These are phyloP conservation scores for Botrytis pseudocinerea DNA, from an alignment of 2,329 filamentous ascomycete species.

Conservation along the genomic window DNA sequence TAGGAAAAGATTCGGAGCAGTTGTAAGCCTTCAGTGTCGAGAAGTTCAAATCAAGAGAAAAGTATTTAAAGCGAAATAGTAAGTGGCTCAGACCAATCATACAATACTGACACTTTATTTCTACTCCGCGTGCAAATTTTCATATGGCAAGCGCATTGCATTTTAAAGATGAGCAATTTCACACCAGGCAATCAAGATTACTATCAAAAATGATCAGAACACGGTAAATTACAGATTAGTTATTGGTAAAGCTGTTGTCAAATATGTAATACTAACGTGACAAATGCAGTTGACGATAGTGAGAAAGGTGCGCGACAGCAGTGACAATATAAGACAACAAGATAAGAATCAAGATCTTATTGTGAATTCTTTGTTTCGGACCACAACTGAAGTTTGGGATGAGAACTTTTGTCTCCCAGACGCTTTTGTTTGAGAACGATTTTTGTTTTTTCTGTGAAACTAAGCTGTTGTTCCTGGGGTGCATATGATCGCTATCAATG, in stretches of 20 bases:
- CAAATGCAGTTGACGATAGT: background rate
- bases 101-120: background rate
- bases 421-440: accelerated
- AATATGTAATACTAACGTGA: background rate
- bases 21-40: background rate
- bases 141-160: background rate
- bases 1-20: background rate
- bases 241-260: background rate
- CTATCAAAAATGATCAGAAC: background rate
- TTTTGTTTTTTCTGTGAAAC: no score
- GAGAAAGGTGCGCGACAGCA: background rate
- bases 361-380: background rate
- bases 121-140: background rate
- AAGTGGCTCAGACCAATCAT: background rate
- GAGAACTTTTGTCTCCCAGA: background rate
- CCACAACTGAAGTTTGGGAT: background rate
- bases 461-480: background rate
- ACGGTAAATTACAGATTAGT: background rate
- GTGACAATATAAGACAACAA: accelerated
- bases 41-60: background rate
- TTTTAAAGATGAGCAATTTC: background rate
- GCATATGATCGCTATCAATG: no score
- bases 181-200: no score
- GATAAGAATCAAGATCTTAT: no score
- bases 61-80: background rate